Conservation (phyloP, 148 eudicot genomes). For the Polygonum aviculare region DNA sequence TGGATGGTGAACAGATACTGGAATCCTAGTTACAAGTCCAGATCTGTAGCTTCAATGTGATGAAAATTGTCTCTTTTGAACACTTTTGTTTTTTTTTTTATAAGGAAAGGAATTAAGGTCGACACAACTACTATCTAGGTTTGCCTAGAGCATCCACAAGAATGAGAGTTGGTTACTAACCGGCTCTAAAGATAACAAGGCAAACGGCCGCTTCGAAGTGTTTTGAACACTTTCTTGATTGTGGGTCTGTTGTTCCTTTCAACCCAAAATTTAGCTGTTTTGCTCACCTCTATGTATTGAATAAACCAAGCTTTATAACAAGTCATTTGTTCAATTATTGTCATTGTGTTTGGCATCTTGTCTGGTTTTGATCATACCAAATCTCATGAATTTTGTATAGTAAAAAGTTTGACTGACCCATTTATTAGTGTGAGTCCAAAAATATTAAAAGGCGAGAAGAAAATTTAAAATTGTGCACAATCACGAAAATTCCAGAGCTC, state of each 20-base stretch:
- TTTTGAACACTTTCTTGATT: no score
- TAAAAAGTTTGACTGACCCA: neutral
- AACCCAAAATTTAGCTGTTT: neutral
- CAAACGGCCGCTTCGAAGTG: no score
- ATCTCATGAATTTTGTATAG: neutral
- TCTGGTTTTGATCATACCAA: neutral
- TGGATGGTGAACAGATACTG: slow-evolving; percentile 70
- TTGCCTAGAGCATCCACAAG: no score
- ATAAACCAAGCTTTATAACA: neutral
- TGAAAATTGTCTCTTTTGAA: no score
- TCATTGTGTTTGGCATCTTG: neutral
- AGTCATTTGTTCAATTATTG: no score
- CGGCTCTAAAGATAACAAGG: no score
- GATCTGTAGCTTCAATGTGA: slow-evolving; percentile 21
- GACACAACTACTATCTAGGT: no score
- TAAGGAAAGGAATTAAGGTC: no score
- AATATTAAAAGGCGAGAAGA: neutral
- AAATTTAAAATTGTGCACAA: neutral
- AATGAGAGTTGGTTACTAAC: no score
- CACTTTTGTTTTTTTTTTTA: no score
- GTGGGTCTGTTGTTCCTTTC: neutral
- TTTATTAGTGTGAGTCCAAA: neutral
- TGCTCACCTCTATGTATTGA: neutral
- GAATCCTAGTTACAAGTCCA: slow-evolving; percentile 18
- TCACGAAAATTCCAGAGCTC: neutral